Evolutionary conservation across 257 asterid genomes (phyloP).

Genomic region (Plectranthus barbatus): DNA sequence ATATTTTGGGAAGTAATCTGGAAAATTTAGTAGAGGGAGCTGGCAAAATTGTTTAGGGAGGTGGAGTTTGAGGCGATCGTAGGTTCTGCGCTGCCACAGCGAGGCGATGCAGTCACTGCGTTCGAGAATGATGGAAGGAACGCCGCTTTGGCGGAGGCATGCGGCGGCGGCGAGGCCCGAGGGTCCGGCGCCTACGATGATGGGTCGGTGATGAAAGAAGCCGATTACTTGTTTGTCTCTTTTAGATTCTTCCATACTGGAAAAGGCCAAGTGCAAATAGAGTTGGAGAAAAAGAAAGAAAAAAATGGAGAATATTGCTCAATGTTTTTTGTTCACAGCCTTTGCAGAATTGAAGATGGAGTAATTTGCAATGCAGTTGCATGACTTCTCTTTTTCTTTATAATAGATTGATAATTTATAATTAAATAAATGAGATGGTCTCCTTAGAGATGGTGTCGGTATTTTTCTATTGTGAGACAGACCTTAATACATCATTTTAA

Average conservation of each 20-base stretch:
- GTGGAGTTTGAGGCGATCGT: conserved; percentile 79
- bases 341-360: conserved; percentile 25
- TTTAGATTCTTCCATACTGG: conserved; percentile 20
- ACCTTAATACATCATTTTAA: too few species aligned
- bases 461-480: too few species aligned
- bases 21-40: conserved; percentile 57
- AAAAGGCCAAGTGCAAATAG: too few species aligned
- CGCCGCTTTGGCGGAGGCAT: conserved; percentile 53
- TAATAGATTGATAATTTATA: conserved; percentile 4
- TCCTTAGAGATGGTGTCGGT: too few species aligned
- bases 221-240: background rate
- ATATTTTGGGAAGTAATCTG: conserved; percentile 53
- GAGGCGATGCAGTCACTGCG: conserved; percentile 74
- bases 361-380: conserved; percentile 21
- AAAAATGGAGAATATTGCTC: conserved; percentile 46
- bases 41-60: conserved; percentile 73
- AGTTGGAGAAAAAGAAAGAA: conserved; percentile 48
- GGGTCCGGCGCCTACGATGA: conserved; percentile 86
- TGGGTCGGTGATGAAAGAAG: conserved; percentile 42
- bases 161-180: conserved; percentile 94
- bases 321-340: conserved; percentile 45
- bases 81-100: conserved; percentile 66
- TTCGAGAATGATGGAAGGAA: conserved; percentile 60
- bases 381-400: too few species aligned
- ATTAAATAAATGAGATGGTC: too few species aligned